Evolutionary conservation across 2,329 filamentous ascomycete species (phyloP).

Genomic region (Xylariaceae sp.): DNA sequence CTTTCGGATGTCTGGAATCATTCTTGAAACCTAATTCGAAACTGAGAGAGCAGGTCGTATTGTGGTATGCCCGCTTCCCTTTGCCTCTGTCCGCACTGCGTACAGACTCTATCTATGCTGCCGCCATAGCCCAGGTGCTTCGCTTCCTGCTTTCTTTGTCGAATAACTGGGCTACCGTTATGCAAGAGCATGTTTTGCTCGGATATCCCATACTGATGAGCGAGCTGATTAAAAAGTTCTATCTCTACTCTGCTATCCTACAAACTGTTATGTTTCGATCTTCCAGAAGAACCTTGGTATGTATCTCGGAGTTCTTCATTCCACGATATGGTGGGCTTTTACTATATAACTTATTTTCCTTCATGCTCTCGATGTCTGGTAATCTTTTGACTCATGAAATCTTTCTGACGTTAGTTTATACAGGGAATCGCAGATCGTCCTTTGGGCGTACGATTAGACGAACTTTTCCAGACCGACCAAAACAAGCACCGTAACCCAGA

Average conservation of each 20-base stretch:
- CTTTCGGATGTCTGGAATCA: constrained; percentile 32
- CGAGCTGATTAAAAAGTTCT: constrained; percentile 47
- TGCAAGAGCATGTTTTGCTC: constrained; percentile 33
- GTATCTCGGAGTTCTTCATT: background rate
- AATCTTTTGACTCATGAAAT: background rate
- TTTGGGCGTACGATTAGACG: constrained; percentile 32
- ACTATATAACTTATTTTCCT: background rate
- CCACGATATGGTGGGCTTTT: background rate
- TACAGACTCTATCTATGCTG: constrained; percentile 17
- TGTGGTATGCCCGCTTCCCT: constrained; percentile 37
- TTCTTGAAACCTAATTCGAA: constrained; percentile 36
- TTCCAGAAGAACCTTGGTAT: constrained; percentile 40
- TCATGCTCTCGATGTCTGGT: background rate
- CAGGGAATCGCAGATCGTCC: constrained; percentile 33
- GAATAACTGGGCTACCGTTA: constrained; percentile 35
- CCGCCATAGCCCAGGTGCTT: constrained; percentile 34
- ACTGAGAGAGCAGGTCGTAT: constrained; percentile 26
- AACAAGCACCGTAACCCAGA: constrained; percentile 25
- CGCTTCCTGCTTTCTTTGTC: constrained; percentile 41
- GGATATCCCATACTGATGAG: constrained; percentile 51
- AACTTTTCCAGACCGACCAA: constrained; percentile 35
- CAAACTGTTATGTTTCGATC: constrained; percentile 50
- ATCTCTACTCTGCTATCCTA: constrained; percentile 45
- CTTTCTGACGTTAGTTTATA: background rate
- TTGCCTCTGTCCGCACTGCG: constrained; percentile 14